Evolutionary conservation across 2,329 filamentous ascomycete genomes (phyloP), one percentile per base, ranked within the genome.

Genomic region (Zymoseptoria ardabiliae): DNA sequence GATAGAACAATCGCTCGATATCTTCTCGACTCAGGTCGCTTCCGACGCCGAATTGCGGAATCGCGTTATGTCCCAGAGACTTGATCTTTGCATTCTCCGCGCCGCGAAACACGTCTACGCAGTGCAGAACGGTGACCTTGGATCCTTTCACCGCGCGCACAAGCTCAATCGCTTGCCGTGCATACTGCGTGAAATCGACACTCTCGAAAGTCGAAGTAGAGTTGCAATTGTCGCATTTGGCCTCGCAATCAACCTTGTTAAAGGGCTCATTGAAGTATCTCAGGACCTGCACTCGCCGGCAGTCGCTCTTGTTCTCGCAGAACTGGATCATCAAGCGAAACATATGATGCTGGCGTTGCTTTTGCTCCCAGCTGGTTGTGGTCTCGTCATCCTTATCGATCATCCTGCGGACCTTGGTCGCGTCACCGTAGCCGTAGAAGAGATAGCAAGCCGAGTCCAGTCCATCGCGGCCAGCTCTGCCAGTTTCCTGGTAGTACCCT

Each of bases 401-500:
- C 84, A 97, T 88, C 62, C 85, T 86, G 67, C 86, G 87, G 23
- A 96, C 78, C 56, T 84, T 82, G 54, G 80, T 82, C 55, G 88
- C 86, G 72, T 99, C 94, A 61, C 78, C 82, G 69, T 90, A 96
- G 51, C 85, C 85, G 69, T 94, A 99, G 74, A 88, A 97, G 13
- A 99, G 82, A 72, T 92, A 94, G 76, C 94, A 99, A 59, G 89
- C 87, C 6, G 94, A 97, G 20, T 82, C 82, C 66, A 90, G 85
- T 8, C 93, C 93, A 72, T 99, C 94, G 72, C 94, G 85, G 6
- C 94, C 94, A 60, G 95, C 94, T 68, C 94, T 88, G 1, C 94
- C 94, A 51, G 94, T 99, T 74, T 99, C 94, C 72, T 99, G 94
- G 70, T 99, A 99, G 73, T 99, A 99, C 0, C 94, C 94, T 75